Evolutionary conservation across 1,139 yeast genomes (phyloP).

Genomic region (Blastobotrys proliferans): DNA sequence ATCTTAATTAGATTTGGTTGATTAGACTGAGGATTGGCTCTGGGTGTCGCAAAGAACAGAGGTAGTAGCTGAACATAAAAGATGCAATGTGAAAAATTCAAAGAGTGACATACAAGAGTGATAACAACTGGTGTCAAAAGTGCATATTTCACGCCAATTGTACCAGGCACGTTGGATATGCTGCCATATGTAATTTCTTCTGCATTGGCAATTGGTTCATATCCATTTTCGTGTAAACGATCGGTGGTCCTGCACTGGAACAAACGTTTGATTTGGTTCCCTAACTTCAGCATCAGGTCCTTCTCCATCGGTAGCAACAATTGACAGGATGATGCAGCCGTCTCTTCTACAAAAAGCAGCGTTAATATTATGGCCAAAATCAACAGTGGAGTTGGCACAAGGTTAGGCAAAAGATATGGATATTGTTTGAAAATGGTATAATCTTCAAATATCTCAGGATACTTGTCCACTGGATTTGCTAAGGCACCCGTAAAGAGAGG

Average conservation of each 20-base stretch:
- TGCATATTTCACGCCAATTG: too few species aligned
- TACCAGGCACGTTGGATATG: too few species aligned
- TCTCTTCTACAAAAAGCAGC: constrained; percentile 55
- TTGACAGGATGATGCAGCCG: constrained; percentile 40
- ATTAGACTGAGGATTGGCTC: constrained; percentile 39
- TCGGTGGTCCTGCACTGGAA: too few species aligned
- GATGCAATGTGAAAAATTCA: too few species aligned
- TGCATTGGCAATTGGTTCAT: too few species aligned
- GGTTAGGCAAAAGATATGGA: constrained; percentile 59
- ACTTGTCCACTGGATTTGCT: constrained; percentile 39
- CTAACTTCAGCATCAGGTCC: constrained; percentile 43
- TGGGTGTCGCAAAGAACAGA: constrained; percentile 54
- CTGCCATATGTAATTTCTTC: too few species aligned
- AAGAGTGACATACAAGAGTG: too few species aligned
- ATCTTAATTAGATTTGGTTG: constrained; percentile 38
- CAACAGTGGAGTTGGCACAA: constrained; percentile 45
- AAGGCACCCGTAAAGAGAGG: constrained; percentile 41
- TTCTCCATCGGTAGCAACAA: constrained; percentile 46
- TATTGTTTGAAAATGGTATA: too few species aligned
- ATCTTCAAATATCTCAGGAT: constrained; percentile 36
- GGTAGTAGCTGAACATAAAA: constrained; percentile 57
- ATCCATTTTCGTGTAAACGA: too few species aligned
- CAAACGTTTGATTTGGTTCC: too few species aligned
- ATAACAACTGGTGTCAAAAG: too few species aligned
- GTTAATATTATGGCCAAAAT: constrained; percentile 39